phyloP scores from a whole-genome alignment of 2,329 filamentous ascomycete species.

The Arthrobotrys conoides region DNA sequence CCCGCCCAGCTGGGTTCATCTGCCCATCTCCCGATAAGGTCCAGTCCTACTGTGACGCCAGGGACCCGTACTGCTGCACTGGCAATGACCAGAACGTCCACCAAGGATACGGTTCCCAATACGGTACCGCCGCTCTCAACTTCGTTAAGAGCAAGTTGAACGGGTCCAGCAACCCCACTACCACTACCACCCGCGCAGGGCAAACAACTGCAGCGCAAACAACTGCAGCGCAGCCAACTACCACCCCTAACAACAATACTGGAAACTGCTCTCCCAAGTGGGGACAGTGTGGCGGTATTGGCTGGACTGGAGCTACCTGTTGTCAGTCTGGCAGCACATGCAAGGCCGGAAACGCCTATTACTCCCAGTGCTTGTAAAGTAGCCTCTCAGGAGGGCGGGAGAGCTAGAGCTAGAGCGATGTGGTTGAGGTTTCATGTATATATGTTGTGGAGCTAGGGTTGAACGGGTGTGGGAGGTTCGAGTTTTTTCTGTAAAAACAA shows the following conservation, averaged over 20 bases:
- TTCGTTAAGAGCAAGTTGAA: constrained; percentile 73
- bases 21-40: constrained; percentile 73
- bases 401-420: neutral
- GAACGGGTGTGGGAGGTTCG: neutral
- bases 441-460: neutral
- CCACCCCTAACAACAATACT: constrained; percentile 17
- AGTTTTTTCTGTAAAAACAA: neutral
- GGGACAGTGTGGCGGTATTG: constrained; percentile 67
- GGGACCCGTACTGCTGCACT: constrained; percentile 76
- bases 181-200: constrained; percentile 36
- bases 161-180: constrained; percentile 28
- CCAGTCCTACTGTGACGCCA: constrained; percentile 74
- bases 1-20: constrained; percentile 71
- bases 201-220: constrained; percentile 25
- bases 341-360: constrained; percentile 65
- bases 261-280: constrained; percentile 62
- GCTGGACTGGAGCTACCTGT: constrained; percentile 66
- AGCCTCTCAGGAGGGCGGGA: neutral
- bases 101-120: constrained; percentile 73
- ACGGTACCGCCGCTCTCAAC: constrained; percentile 72
- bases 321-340: constrained; percentile 66
- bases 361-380: constrained; percentile 66
- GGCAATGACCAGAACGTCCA: constrained; percentile 72
- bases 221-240: constrained; percentile 24
- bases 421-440: neutral